Percentiles rank a stretch among this genome's conserved stretches.
These are phyloP conservation scores for Pseudogymnoascus sp. DNA, from an alignment of 2,329 filamentous ascomycete species.

Conservation along the genomic window DNA sequence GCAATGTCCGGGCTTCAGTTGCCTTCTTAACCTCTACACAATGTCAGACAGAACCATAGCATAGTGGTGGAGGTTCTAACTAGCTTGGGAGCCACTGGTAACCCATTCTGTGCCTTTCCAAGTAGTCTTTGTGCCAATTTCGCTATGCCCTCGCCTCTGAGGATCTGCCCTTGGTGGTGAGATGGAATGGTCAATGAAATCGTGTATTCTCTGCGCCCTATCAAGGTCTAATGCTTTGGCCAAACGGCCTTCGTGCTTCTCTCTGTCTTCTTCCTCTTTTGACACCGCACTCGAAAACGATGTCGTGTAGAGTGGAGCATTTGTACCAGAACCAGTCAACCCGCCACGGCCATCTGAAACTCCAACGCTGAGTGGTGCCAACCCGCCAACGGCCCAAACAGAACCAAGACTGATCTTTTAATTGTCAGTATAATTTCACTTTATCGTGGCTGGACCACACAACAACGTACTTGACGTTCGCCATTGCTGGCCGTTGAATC, in stretches of 20 bases:
- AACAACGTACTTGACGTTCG: conserved; percentile 25
- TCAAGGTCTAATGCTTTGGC: conserved; percentile 78
- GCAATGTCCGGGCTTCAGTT: conserved; percentile 41
- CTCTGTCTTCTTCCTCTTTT: conserved; percentile 49
- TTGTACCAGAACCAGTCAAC: conserved; percentile 60
- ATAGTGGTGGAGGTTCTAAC: conserved; percentile 13
- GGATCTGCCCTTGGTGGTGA: conserved; percentile 23
- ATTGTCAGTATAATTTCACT: not conserved
- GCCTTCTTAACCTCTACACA: conserved; percentile 24
- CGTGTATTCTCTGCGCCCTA: conserved; percentile 56
- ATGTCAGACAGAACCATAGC: not conserved
- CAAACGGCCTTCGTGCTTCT: conserved; percentile 65
- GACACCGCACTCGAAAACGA: conserved; percentile 37
- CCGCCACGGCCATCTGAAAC: conserved; percentile 57
- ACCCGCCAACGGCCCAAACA: conserved; percentile 71
- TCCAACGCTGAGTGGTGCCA: conserved; percentile 46
- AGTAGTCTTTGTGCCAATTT: conserved; percentile 26
- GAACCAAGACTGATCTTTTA: conserved; percentile 56
- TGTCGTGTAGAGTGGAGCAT: conserved; percentile 57
- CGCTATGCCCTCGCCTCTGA: conserved; percentile 22
- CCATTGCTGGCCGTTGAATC: conserved; percentile 20
- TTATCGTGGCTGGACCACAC: not conserved
- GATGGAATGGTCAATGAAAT: conserved; percentile 30
- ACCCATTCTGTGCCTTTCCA: conserved; percentile 28
- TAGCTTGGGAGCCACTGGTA: conserved; percentile 17